Conservation (phyloP, 495 filamentous ascomycete species). For the Aspergillus indologenus region DNA sequence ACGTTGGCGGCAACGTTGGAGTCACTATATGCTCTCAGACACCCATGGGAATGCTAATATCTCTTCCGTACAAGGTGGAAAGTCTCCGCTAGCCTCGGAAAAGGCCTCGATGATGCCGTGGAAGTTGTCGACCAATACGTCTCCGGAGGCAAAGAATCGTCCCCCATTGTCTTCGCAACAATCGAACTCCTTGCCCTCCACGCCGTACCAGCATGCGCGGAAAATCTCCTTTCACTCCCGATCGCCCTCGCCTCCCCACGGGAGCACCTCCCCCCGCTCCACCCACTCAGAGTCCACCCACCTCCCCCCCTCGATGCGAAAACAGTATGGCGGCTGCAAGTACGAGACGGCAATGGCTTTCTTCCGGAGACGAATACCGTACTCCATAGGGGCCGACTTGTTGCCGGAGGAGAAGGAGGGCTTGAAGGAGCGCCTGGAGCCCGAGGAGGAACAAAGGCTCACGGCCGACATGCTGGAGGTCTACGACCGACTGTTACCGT, state of each 20-base stretch:
- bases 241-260: conserved; percentile 78
- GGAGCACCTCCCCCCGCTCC: conserved; percentile 83
- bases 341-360: conserved; percentile 76
- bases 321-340: conserved; percentile 62
- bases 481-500: conserved; percentile 82
- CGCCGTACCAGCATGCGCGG: conserved; percentile 83
- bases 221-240: conserved; percentile 80
- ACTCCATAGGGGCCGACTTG: conserved; percentile 74
- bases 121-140: conserved; percentile 36
- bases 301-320: conserved; percentile 61
- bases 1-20: conserved; percentile 31
- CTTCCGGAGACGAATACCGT: conserved; percentile 82
- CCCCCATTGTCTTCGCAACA: conserved; percentile 58
- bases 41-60: conserved; percentile 46
- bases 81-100: conserved; percentile 42
- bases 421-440: conserved; percentile 63
- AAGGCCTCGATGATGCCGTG: conserved; percentile 44
- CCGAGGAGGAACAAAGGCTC: conserved; percentile 74
- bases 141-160: conserved; percentile 35
- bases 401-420: conserved; percentile 64
- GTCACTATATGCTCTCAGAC: conserved; percentile 44
- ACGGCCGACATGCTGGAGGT: conserved; percentile 77
- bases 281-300: conserved; percentile 84
- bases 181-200: conserved; percentile 91
- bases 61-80: conserved; percentile 39